phyloP scores from a whole-genome alignment of 345 rosid genomes.

The Moricandia moricandioides region DNA sequence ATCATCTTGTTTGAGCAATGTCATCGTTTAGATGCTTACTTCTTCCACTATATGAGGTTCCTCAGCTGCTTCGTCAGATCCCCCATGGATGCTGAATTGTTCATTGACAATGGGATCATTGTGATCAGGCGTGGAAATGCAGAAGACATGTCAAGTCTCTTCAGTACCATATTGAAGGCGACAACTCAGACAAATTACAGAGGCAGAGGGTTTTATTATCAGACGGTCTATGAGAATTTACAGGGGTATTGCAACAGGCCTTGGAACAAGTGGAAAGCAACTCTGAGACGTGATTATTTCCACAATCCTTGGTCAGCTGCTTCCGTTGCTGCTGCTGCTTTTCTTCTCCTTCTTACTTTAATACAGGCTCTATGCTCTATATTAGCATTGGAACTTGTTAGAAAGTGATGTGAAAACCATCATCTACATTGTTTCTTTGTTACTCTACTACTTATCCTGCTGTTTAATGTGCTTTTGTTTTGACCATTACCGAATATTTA shows the following conservation, averaged over 20 bases:
- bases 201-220: neutral
- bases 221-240: neutral
- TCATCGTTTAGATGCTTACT: neutral
- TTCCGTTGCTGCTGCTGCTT: neutral
- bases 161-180: neutral
- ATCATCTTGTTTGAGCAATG: neutral
- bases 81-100: neutral
- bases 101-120: neutral
- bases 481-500: neutral
- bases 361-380: neutral
- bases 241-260: neutral
- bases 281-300: slow-evolving; percentile 9
- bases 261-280: slow-evolving; percentile 1
- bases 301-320: neutral
- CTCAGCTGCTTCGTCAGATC: neutral
- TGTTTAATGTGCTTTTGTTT: too few relatives aligned
- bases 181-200: neutral
- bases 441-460: neutral
- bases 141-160: neutral
- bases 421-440: neutral
- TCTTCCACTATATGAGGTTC: neutral
- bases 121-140: neutral
- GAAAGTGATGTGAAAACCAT: neutral
- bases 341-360: neutral
- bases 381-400: neutral